These are phyloP conservation scores for Apostasia ramifera DNA, from an alignment of 106 monocot species.

Conservation along the genomic window DNA sequence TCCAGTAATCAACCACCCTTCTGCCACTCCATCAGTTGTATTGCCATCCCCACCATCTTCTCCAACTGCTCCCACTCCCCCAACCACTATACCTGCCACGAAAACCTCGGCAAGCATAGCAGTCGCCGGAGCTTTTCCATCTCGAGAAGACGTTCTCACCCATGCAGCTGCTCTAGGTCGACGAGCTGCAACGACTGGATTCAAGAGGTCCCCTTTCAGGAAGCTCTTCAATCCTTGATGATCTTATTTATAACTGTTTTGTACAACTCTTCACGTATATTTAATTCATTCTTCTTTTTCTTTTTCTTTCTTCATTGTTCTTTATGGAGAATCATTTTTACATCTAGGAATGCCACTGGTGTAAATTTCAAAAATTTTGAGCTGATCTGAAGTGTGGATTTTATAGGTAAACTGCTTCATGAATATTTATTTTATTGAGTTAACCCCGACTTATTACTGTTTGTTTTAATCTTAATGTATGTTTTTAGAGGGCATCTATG, in stretches of 20 bases:
- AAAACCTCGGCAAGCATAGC: conserved; percentile 1
- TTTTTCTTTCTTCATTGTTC: too few species aligned
- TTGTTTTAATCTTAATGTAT: too few species aligned
- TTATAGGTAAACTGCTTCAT: too few species aligned
- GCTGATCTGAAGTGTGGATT: too few species aligned
- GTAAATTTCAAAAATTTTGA: too few species aligned
- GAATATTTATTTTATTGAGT: too few species aligned
- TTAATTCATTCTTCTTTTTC: too few species aligned
- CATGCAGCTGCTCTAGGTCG: conserved; percentile 98
- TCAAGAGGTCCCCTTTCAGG: conserved; percentile 95
- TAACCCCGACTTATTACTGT: too few species aligned
- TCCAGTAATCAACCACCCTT: conserved; percentile 49
- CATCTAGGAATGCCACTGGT: too few species aligned
- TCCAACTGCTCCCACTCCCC: conserved; percentile 7
- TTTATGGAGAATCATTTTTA: too few species aligned
- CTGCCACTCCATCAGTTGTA: conserved; percentile 37
- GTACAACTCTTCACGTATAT: too few species aligned
- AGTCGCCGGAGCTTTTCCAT: conserved; percentile 22
- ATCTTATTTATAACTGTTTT: background rate
- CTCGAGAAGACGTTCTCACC: conserved; percentile 91
- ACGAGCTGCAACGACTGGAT: conserved; percentile 97
- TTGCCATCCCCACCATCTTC: conserved; percentile 19
- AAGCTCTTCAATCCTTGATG: conserved; percentile 77
- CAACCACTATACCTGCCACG: conserved; percentile 13
- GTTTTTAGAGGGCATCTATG: too few species aligned